Evolutionary conservation across 1,284 basidiomycete species (phyloP).

Genomic region (Cystobasidium pallidum): DNA sequence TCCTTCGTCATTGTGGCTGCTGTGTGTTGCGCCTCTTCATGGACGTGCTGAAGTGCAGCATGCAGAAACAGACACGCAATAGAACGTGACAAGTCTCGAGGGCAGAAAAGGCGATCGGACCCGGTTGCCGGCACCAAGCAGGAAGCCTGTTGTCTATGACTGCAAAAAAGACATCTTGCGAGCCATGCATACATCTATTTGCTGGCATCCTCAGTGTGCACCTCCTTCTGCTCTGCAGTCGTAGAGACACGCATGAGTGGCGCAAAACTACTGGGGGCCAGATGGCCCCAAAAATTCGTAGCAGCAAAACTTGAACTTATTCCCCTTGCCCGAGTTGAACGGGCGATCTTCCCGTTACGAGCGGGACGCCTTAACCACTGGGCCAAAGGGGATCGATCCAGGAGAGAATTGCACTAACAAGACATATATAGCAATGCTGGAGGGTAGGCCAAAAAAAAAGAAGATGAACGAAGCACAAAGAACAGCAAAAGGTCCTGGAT

Average conservation of each 20-base stretch:
- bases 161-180: too few relatives aligned
- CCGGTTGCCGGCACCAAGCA: not conserved
- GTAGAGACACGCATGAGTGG: too few relatives aligned
- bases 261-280: too few relatives aligned
- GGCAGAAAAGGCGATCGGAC: not conserved
- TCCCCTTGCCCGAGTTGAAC: conserved; percentile 36
- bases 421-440: too few relatives aligned
- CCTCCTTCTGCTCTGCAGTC: too few relatives aligned
- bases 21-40: not conserved
- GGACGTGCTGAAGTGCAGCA: conserved; percentile 5
- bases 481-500: not conserved
- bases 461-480: not conserved
- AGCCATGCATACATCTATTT: too few relatives aligned
- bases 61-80: not conserved
- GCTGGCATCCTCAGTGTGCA: too few relatives aligned
- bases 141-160: not conserved
- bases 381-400: not conserved
- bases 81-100: conserved; percentile 18
- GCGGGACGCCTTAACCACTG: conserved; percentile 32
- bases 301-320: not conserved
- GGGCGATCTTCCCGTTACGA: conserved; percentile 38
- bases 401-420: too few relatives aligned
- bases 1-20: conserved; percentile 67
- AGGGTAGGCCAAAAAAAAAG: not conserved
- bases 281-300: too few relatives aligned